These are phyloP conservation scores for Rosa rugosa DNA, from an alignment of 306 rosid genomes.

Conservation along the genomic window DNA sequence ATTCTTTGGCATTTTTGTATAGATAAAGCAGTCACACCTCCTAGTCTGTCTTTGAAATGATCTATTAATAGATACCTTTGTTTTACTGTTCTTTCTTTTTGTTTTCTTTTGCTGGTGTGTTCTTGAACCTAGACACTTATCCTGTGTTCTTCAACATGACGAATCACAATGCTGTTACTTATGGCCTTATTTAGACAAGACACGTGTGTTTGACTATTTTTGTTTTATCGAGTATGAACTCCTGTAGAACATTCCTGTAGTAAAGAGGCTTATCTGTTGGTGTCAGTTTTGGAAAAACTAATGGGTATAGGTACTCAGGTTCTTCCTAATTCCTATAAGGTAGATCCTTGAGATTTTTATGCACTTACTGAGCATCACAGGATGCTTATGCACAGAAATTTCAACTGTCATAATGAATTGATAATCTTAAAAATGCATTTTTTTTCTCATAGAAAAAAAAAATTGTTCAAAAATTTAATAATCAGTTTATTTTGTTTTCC, in stretches of 20 bases:
- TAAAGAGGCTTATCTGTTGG: neutral
- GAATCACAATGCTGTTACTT: neutral
- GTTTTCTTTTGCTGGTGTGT: neutral
- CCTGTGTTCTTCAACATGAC: neutral
- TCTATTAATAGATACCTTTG: neutral
- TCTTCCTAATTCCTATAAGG: neutral
- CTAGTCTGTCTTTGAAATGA: neutral
- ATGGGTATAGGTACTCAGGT: constrained; percentile 2
- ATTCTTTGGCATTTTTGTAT: constrained; percentile 2
- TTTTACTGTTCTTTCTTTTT: neutral
- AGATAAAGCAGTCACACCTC: neutral
- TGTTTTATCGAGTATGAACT: neutral
- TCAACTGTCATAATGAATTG: neutral
- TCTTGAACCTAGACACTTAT: neutral
- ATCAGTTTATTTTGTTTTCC: neutral
- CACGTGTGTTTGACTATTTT: neutral
- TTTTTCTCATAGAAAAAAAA: neutral
- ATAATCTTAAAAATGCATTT: neutral
- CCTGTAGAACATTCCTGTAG: neutral
- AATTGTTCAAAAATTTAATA: neutral
- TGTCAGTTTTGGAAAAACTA: neutral
- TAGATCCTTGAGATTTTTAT: constrained; percentile 6
- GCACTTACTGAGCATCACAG: neutral
- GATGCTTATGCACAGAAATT: neutral
- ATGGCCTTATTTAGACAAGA: neutral